Conservation (phyloP, 2,329 filamentous ascomycete genomes). For the Trichoderma endophyticum region DNA sequence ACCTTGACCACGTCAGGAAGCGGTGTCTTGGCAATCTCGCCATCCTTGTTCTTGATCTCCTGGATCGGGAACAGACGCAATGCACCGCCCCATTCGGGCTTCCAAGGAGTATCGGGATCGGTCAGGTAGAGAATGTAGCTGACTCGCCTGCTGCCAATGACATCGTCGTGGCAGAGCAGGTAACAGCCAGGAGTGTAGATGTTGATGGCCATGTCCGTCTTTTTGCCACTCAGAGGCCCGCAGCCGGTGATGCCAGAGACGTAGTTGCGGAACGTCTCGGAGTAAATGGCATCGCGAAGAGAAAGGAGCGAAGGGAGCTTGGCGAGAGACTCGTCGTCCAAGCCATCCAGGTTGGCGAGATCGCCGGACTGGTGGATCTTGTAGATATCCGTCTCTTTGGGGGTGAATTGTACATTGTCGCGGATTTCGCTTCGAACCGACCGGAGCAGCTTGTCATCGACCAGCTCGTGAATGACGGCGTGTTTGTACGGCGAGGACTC, state of each 20-base stretch:
- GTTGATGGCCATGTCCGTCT: constrained; percentile 99
- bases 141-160: constrained; percentile 92
- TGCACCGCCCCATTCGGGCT: constrained; percentile 88
- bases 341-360: constrained; percentile 90
- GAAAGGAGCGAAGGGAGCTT: constrained; percentile 86
- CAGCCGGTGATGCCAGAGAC: constrained; percentile 81
- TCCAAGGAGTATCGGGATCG: constrained; percentile 87
- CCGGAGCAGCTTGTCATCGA: constrained; percentile 78
- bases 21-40: constrained; percentile 75
- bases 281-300: constrained; percentile 94
- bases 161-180: constrained; percentile 94
- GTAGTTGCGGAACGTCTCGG: constrained; percentile 82
- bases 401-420: constrained; percentile 89
- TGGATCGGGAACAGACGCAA: constrained; percentile 78
- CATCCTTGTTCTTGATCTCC: constrained; percentile 58
- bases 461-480: constrained; percentile 78
- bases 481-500: constrained; percentile 78
- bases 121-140: constrained; percentile 97
- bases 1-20: constrained; percentile 72
- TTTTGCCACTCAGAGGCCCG: constrained; percentile 82
- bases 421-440: constrained; percentile 85
- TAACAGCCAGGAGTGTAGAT: constrained; percentile 96
- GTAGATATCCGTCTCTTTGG: constrained; percentile 99
- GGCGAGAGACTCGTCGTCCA: constrained; percentile 79
- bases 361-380: constrained; percentile 99